Percentiles rank a stretch among this genome's conserved stretches.
phyloP scores from a whole-genome alignment of 306 rosid species.

The Purshia tridentata region DNA sequence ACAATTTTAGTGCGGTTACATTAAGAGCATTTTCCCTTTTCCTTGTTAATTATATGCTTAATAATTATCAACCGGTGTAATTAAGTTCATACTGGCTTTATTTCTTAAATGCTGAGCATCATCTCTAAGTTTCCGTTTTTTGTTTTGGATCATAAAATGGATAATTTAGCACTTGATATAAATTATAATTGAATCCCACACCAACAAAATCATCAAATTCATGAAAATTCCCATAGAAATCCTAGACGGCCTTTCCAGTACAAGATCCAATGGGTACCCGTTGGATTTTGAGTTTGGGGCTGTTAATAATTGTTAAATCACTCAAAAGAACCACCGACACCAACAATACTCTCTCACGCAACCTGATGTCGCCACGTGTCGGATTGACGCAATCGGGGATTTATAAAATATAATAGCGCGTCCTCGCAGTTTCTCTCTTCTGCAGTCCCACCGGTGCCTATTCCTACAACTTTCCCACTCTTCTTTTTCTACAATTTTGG shows the following conservation, averaged over 20 bases:
- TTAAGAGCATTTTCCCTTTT: too few relatives aligned
- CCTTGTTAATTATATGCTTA: too few relatives aligned
- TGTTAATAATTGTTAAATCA: background rate
- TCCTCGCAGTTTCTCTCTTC: conserved; percentile 18
- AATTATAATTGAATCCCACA: background rate
- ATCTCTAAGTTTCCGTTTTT: background rate
- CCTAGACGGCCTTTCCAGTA: background rate
- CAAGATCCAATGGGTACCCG: background rate
- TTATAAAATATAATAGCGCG: conserved; percentile 24
- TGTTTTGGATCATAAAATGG: background rate
- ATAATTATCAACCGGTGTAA: background rate
- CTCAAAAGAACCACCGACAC: conserved; percentile 51
- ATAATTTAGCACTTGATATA: background rate
- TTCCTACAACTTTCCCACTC: conserved; percentile 22
- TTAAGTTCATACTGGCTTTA: background rate
- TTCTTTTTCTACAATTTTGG: background rate
- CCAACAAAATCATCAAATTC: background rate
- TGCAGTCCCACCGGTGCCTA: background rate
- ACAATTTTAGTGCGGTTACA: too few relatives aligned
- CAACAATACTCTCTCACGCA: background rate
- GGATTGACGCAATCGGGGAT: too few relatives aligned
- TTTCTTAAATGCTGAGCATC: background rate
- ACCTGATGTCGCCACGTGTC: conserved; percentile 37
- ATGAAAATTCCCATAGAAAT: background rate
- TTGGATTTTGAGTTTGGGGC: background rate